Conservation (phyloP, 192 early-diverging fungal species). For the Spizellomyces punctatus region DNA sequence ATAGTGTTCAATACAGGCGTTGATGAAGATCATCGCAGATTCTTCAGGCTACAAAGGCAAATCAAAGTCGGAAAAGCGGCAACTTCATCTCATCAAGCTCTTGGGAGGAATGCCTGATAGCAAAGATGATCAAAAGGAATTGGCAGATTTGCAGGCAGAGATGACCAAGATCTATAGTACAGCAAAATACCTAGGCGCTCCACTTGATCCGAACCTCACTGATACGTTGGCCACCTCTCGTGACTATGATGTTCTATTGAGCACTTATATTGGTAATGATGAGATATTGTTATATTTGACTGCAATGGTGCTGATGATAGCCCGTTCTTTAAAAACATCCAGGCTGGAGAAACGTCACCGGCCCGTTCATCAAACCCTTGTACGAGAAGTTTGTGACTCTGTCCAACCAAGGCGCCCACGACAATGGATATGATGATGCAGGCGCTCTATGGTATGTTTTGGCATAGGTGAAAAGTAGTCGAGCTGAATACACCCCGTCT, state of each 20-base stretch:
- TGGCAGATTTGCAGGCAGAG: conserved; percentile 14
- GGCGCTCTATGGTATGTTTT: conserved; percentile 24
- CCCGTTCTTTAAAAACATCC: too few relatives aligned
- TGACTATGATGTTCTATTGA: conserved; percentile 30
- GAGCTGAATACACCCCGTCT: too few relatives aligned
- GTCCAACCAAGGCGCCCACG: conserved; percentile 33
- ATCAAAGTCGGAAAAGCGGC: conserved; percentile 15
- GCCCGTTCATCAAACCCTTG: conserved; percentile 10
- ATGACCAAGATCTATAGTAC: conserved; percentile 30
- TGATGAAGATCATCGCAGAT: too few relatives aligned
- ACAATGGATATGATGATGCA: conserved; percentile 26
- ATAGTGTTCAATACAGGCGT: too few relatives aligned
- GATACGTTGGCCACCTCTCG: conserved; percentile 24
- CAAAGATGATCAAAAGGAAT: conserved; percentile 5
- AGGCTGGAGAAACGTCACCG: conserved; percentile 36
- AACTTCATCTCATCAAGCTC: conserved; percentile 12
- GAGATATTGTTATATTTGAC: too few relatives aligned
- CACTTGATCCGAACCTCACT: conserved; percentile 36
- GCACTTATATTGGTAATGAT: conserved; percentile 15
- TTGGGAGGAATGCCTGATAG: conserved; percentile 2
- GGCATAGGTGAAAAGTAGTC: too few relatives aligned
- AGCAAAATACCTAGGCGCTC: conserved; percentile 12
- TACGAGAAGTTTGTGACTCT: conserved; percentile 29
- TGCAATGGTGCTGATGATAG: too few relatives aligned
- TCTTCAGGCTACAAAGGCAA: not conserved